These are phyloP conservation scores for Poa annua DNA, from an alignment of 176 grass and related monocot species.

Conservation along the genomic window DNA sequence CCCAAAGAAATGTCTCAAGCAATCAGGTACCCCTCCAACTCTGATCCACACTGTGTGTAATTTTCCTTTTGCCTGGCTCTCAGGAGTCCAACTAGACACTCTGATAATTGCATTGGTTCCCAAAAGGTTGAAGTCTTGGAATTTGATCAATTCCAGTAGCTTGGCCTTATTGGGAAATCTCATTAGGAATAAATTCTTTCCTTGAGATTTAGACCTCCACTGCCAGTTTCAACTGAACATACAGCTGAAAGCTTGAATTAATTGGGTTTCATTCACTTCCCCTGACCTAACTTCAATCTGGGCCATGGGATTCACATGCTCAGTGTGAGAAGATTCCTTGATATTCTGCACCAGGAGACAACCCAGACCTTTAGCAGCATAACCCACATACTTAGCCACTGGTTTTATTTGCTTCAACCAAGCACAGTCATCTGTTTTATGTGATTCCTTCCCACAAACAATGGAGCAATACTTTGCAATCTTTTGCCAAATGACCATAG, in stretches of 20 bases:
- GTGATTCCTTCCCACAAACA: too few species aligned
- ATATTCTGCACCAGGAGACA: background rate
- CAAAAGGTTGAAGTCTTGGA: background rate
- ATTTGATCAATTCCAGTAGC: too few species aligned
- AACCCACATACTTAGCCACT: background rate
- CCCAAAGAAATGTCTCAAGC: background rate
- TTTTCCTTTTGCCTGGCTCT: background rate
- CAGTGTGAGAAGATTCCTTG: background rate
- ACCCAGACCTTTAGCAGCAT: background rate
- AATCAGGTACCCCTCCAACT: background rate
- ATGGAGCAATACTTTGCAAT: too few species aligned
- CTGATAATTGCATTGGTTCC: background rate
- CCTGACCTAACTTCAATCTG: background rate
- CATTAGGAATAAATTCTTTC: background rate
- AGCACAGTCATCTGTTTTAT: too few species aligned
- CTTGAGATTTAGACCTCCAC: background rate
- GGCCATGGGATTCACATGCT: background rate
- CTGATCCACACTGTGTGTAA: background rate
- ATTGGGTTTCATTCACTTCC: background rate
- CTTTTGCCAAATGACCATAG: too few species aligned
- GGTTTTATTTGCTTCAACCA: background rate
- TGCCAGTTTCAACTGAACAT: background rate
- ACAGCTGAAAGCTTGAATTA: background rate
- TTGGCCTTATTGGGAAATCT: background rate
- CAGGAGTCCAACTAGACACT: background rate